A percentile compares a stretch with the other conserved stretches of the same genome.
Conservation (phyloP, 179 eudicot genomes). For the Spinacia oleracea region DNA sequence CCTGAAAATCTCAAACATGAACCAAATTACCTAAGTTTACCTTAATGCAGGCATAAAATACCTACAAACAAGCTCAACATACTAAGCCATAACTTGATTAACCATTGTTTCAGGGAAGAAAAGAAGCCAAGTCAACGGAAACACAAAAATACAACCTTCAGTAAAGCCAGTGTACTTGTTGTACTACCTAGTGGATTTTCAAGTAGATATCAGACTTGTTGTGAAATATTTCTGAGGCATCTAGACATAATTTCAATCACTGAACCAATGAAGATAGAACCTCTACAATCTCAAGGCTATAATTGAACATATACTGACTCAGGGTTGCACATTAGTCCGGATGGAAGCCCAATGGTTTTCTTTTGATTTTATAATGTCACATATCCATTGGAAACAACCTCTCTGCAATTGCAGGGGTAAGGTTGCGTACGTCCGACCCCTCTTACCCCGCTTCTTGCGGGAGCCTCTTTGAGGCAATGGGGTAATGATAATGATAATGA, state of each 20-base stretch:
- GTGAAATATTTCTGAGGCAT: neutral
- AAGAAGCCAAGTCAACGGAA: neutral
- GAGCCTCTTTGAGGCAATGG: too few species aligned
- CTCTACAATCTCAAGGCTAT: neutral
- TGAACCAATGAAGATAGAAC: neutral
- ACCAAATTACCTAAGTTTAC: neutral
- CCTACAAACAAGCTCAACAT: neutral
- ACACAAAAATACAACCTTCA: neutral
- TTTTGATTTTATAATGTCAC: neutral
- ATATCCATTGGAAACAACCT: neutral
- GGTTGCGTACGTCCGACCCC: too few species aligned
- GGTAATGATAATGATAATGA: too few species aligned
- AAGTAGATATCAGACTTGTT: neutral
- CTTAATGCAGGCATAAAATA: neutral
- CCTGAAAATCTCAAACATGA: slow-evolving; percentile 41
- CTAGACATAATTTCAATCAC: neutral
- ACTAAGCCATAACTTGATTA: neutral
- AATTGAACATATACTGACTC: neutral
- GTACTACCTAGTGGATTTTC: too few species aligned
- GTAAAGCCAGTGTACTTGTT: neutral
- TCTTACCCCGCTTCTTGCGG: too few species aligned
- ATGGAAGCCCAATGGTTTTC: neutral
- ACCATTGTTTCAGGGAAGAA: neutral
- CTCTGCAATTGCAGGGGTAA: too few species aligned
- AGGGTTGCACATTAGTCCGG: neutral